A percentile compares a stretch with the other conserved stretches of the same genome.
These are phyloP conservation scores for Dothideomycetidae sp. DNA, from an alignment of 2,329 filamentous ascomycete genomes.

Conservation along the genomic window DNA sequence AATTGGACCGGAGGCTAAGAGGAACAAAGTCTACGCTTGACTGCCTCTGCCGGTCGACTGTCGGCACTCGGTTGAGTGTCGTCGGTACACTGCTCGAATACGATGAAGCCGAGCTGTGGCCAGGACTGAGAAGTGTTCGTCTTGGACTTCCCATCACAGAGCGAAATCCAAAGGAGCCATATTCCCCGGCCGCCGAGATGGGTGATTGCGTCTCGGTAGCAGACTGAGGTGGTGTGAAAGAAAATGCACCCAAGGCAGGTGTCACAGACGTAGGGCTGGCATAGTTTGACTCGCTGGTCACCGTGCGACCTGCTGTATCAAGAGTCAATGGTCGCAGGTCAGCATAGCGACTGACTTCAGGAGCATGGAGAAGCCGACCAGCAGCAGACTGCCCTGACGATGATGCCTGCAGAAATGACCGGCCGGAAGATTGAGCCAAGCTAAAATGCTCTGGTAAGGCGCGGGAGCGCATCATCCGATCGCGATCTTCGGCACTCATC, in stretches of 20 bases:
- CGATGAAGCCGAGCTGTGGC: constrained; percentile 7
- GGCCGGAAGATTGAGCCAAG: constrained; percentile 33
- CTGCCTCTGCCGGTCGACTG: constrained; percentile 30
- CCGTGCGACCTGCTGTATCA: constrained; percentile 49
- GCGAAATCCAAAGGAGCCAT: background rate
- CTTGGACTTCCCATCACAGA: constrained; percentile 8
- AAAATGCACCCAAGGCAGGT: constrained; percentile 52
- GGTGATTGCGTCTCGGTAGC: constrained; percentile 34
- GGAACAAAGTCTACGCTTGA: constrained; percentile 29
- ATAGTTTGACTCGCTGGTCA: constrained; percentile 50
- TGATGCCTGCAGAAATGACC: constrained; percentile 1
- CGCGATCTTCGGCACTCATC: constrained; percentile 45
- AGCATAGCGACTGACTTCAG: constrained; percentile 23
- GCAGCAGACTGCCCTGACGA: constrained; percentile 2
- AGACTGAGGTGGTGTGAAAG: constrained; percentile 44
- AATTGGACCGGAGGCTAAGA: constrained; percentile 32
- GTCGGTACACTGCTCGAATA: background rate
- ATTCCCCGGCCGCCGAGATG: constrained; percentile 20
- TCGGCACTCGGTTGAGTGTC: constrained; percentile 22
- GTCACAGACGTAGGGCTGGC: constrained; percentile 45
- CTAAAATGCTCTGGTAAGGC: constrained; percentile 47
- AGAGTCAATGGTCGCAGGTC: constrained; percentile 55
- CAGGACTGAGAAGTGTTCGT: constrained; percentile 10
- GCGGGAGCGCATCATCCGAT: constrained; percentile 46
- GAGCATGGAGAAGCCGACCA: constrained; percentile 1